Percentiles rank a stretch among this genome's conserved stretches.
phyloP scores from a whole-genome alignment of 2,329 filamentous ascomycete genomes.

The Colletotrichum coccodes region DNA sequence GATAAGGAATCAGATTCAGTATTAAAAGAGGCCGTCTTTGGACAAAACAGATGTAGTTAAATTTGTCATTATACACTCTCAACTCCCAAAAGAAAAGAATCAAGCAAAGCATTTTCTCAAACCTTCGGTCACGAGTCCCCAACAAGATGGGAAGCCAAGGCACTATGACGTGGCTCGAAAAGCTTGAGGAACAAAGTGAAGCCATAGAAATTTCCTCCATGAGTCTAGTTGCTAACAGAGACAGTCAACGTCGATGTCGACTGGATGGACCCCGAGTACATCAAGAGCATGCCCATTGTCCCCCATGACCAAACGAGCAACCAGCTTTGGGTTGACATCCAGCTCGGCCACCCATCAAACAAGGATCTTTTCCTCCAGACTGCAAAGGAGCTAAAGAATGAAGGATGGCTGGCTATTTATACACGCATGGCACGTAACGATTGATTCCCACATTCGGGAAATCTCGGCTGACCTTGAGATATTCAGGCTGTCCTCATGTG shows the following conservation, averaged over 20 bases:
- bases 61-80: too few species aligned
- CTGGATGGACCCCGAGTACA: conserved; percentile 61
- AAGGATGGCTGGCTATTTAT: conserved; percentile 59
- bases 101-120: not conserved
- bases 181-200: conserved; percentile 50
- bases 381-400: conserved; percentile 53
- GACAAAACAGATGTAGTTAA: too few species aligned
- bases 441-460: not conserved
- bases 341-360: conserved; percentile 55
- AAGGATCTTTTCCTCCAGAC: conserved; percentile 51
- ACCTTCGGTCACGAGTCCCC: not conserved
- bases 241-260: conserved; percentile 62
- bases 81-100: not conserved
- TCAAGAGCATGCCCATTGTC: conserved; percentile 54
- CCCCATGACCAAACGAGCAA: conserved; percentile 62
- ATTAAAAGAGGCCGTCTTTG: not conserved
- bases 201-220: too few species aligned
- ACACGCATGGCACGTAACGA: conserved; percentile 50
- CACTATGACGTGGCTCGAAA: conserved; percentile 51
- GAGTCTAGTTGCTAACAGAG: not conserved
- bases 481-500: conserved; percentile 55
- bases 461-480: not conserved
- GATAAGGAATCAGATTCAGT: not conserved
- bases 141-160: conserved; percentile 43
- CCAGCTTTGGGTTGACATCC: conserved; percentile 58